Conservation (phyloP, 257 asterid species). For the Buddleja alternifolia region DNA sequence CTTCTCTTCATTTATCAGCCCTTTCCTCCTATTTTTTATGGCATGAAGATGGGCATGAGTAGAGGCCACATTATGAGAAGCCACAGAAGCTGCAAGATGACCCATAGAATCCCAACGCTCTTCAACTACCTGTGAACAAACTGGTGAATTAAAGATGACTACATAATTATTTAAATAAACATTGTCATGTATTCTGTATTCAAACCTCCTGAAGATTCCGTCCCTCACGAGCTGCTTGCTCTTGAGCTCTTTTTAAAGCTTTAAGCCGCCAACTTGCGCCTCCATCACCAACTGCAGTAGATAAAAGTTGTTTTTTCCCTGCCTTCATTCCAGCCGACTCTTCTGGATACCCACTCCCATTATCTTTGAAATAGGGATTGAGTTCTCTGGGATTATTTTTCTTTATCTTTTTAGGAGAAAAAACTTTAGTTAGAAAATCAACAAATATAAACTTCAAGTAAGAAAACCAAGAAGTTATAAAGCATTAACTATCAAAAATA, state of each 20-base stretch:
- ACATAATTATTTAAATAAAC: constrained; percentile 15
- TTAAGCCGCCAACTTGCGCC: constrained; percentile 99
- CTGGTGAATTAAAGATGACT: constrained; percentile 4
- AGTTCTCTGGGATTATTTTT: constrained; percentile 78
- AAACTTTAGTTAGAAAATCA: constrained; percentile 5
- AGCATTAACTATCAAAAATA: constrained; percentile 14
- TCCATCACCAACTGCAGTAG: constrained; percentile 86
- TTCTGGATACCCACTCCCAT: constrained; percentile 85
- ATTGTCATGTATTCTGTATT: constrained; percentile 2
- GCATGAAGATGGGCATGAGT: constrained; percentile 91
- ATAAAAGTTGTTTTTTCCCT: constrained; percentile 47
- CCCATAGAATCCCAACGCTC: constrained; percentile 97
- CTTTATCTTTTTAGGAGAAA: constrained; percentile 46
- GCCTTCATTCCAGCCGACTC: constrained; percentile 47
- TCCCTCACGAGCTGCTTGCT: constrained; percentile 97
- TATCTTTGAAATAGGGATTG: constrained; percentile 76
- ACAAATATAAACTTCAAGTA: constrained; percentile 16
- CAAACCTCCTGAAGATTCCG: constrained; percentile 72
- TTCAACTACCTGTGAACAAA: constrained; percentile 70
- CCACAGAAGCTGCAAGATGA: constrained; percentile 85
- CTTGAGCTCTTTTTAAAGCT: constrained; percentile 89
- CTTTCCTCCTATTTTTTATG: constrained; percentile 65
- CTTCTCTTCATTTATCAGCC: constrained; percentile 48
- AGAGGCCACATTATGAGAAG: constrained; percentile 76
- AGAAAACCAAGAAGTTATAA: constrained; percentile 15